Evolutionary conservation across 2,329 filamentous ascomycete species (phyloP).

Genomic region (Ceratocystis diversiconidia): DNA sequence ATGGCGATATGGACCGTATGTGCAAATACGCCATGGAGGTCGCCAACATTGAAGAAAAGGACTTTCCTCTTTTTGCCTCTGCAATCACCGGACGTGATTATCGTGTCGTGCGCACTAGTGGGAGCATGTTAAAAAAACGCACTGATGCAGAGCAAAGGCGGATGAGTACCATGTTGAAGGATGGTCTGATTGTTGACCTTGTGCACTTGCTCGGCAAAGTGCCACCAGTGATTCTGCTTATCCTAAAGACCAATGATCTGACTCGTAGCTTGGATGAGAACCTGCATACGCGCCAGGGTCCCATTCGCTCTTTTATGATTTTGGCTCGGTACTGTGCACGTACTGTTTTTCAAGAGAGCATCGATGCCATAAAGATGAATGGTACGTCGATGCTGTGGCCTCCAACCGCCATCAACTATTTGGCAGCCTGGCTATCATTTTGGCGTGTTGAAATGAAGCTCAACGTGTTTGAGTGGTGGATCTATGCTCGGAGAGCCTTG

Average conservation of each 20-base stretch:
- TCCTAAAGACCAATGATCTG: constrained; percentile 94
- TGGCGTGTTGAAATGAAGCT: constrained; percentile 49
- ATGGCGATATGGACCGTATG: constrained; percentile 76
- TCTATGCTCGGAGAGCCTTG: constrained; percentile 38
- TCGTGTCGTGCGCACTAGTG: constrained; percentile 46
- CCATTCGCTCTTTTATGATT: constrained; percentile 52
- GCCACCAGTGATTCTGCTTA: constrained; percentile 80
- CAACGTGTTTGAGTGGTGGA: constrained; percentile 48
- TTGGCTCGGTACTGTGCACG: constrained; percentile 53
- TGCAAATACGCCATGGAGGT: constrained; percentile 78
- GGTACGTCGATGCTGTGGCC: constrained; percentile 45
- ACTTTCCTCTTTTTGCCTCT: constrained; percentile 89
- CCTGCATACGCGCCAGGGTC: constrained; percentile 57
- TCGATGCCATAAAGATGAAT: constrained; percentile 38
- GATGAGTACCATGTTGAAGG: constrained; percentile 72
- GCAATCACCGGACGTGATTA: constrained; percentile 94
- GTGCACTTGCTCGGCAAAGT: constrained; percentile 80
- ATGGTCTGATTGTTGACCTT: constrained; percentile 76
- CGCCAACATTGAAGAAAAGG: constrained; percentile 72
- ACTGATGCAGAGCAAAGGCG: constrained; percentile 66
- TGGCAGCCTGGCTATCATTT: constrained; percentile 44
- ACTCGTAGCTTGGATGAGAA: constrained; percentile 89
- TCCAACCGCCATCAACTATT: constrained; percentile 37
- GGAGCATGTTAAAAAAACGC: constrained; percentile 43
- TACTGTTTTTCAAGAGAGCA: constrained; percentile 50